Base-by-base conservation (phyloP, 352 stramenopile species). In the Phytophthora pluvialis region DNA sequence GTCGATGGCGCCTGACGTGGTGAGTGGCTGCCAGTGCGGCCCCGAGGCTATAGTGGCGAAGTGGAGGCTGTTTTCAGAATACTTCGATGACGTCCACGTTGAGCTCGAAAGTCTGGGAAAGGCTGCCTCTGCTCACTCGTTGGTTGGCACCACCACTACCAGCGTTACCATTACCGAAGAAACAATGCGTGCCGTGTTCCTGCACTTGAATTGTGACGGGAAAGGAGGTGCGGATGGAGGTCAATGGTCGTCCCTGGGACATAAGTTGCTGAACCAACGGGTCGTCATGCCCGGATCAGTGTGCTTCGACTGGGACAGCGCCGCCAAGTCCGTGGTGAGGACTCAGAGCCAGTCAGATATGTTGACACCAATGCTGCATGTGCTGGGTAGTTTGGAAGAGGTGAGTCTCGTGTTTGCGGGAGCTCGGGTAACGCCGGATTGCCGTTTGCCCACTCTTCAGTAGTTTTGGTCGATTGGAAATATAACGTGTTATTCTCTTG, bases 1-100 rank as follows among this genome's bases (percentile, higher is more conserved):
- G n/a, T 38, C 46, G 15, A 53, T 53, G 29, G 46, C 46, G 16
- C 28, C 46, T 3, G 29, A 53, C 42, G 46, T 53, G 28, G 32
- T 15, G 9, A 26, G 42, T n/a, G 46, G 46, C n/a, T 15, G 3
- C 15, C 13, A 12, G 16, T 29, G 46, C 10, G 46, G 46, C 15
- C 8, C 21, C 9, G 31, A 40, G 12, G 46, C 46, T 5, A 13
- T 53, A 28, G 3, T 53, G 1, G 3, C 4, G 3, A 53, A 21
- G 1, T 53, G 46, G 31, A n/a, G 4, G 16, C n/a, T 39, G 11
- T 21, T 33, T n/a, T 54, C 47, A 9, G 15, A 21, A 5, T 54
- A 42, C 31, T 54, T 44, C 18, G 32, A 54, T 3, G 21, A 44
- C 31, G 33, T 54, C 25, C 7, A 44, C 11, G 15, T 54, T 9